A percentile compares a stretch with the other conserved stretches of the same genome.
phyloP scores from a whole-genome alignment of 2,329 filamentous ascomycete genomes.

The Paraconiothyrium brasiliense region DNA sequence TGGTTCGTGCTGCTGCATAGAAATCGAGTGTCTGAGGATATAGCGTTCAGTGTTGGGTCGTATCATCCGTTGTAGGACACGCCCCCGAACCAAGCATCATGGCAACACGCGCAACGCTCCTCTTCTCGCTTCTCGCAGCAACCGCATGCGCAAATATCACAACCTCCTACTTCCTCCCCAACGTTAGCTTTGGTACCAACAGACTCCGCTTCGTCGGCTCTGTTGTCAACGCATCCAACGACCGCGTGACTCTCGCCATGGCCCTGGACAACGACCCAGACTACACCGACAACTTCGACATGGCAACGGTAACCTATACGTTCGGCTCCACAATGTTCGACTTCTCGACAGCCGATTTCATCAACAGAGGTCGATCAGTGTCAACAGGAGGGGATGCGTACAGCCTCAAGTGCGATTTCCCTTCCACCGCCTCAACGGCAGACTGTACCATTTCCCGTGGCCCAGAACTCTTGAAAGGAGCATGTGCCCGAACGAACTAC shows the following conservation, averaged over 20 bases:
- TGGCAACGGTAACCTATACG: not conserved
- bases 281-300: not conserved
- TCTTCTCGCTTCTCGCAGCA: not conserved
- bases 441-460: not conserved
- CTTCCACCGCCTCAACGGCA: not conserved
- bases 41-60: no score
- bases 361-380: not conserved
- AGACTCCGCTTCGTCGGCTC: constrained; percentile 5
- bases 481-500: not conserved
- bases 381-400: not conserved
- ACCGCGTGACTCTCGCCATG: not conserved
- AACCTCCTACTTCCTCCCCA: constrained; percentile 6
- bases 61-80: no score
- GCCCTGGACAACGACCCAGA: not conserved
- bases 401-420: not conserved
- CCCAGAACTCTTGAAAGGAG: not conserved
- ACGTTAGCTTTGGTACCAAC: constrained; percentile 3
- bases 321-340: not conserved
- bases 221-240: constrained; percentile 1
- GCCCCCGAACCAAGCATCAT: not conserved
- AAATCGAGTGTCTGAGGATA: no score
- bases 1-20: no score
- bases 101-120: not conserved
- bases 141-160: constrained; percentile 3
- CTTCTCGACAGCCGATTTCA: not conserved